Evolutionary conservation across 1,139 yeast genomes (phyloP), one percentile per base, ranked within the genome.

Genomic region (Blastobotrys capitulatus): DNA sequence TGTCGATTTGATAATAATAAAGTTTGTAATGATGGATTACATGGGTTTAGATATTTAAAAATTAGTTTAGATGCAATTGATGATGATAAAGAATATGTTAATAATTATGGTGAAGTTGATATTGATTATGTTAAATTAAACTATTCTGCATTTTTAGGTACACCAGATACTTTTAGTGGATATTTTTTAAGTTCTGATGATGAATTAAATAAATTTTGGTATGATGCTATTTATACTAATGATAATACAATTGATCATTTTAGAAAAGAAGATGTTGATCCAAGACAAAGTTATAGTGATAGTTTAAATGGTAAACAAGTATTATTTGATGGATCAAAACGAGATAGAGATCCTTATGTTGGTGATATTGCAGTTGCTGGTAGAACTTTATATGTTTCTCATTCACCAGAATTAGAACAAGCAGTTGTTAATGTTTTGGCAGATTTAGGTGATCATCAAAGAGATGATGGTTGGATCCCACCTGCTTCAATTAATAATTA

Each of bases 271-370:
- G 42, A 38, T 18, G 10, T 20, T 22, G 42, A 38, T 18, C 29
- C 42, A 5, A n/a, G 42, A 19, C 16, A 22, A 10, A 38, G 42
- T 31, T 18, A 10, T 18, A 38, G 29, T 8, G 18, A 15, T 10
- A 22, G 27, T 19, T 10, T 38, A 12, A 31, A 16, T 12, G 42
- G 42, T 12, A 38, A 38, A 19, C 26, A 38, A 19, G 42, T 38
- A 15, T 38, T 38, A 27, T 38, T 18, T 18, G 42, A 38, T 19
- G 42, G 42, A 5, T 27, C 42, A 3, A 38, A 38, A 22, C 42
- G 42, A n/a, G 42, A 38, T 38, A 27, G 42, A 16, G 42, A 38
- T 18, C 42, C 42, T n/a, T 38, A 38, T 19, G 42, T 38, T 12
- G 42, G 42, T 18, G 42, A 38, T 20, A n/a, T 38, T 10, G 42